Conservation (phyloP, 139 green algal genomes). For the Picochlorum sp. region DNA sequence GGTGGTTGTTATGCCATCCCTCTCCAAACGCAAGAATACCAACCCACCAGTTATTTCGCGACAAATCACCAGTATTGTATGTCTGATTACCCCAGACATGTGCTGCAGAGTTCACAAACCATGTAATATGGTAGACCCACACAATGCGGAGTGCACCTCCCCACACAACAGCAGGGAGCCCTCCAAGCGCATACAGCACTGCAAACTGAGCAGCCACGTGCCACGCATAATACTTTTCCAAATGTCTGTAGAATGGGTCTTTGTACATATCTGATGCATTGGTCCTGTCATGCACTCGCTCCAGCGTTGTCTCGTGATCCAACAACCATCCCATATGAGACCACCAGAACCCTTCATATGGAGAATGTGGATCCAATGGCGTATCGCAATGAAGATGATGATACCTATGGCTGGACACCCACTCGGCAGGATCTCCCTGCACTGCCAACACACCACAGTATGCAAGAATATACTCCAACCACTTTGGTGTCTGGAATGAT, state of each 20-base stretch:
- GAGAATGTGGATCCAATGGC: slow-evolving; percentile 92
- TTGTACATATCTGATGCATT: slow-evolving; percentile 81
- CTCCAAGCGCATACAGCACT: slow-evolving; percentile 75
- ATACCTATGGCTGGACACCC: slow-evolving; percentile 80
- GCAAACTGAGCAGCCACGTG: slow-evolving; percentile 76
- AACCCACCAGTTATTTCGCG: slow-evolving; percentile 68
- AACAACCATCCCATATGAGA: slow-evolving; percentile 95
- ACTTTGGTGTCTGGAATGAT: slow-evolving; percentile 89
- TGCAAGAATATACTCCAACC: slow-evolving; percentile 94
- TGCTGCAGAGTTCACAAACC: slow-evolving; percentile 93
- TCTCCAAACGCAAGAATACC: slow-evolving; percentile 86
- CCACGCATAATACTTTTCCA: slow-evolving; percentile 76
- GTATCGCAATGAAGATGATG: slow-evolving; percentile 97
- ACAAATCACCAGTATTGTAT: slow-evolving; percentile 87
- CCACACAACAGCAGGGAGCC: slow-evolving; percentile 87
- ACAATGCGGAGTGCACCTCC: slow-evolving; percentile 76
- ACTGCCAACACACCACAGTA: slow-evolving; percentile 95
- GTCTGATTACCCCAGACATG: slow-evolving; percentile 92
- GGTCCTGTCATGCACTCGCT: slow-evolving; percentile 60
- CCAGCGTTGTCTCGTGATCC: slow-evolving; percentile 76
- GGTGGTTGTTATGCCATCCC: slow-evolving; percentile 95
- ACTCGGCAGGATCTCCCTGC: slow-evolving; percentile 89
- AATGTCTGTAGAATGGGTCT: slow-evolving; percentile 88
- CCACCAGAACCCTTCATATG: slow-evolving; percentile 98
- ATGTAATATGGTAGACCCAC: slow-evolving; percentile 99